These are phyloP conservation scores for Chaetomiaceae sp. DNA, from an alignment of 2,329 filamentous ascomycete genomes.

Conservation along the genomic window DNA sequence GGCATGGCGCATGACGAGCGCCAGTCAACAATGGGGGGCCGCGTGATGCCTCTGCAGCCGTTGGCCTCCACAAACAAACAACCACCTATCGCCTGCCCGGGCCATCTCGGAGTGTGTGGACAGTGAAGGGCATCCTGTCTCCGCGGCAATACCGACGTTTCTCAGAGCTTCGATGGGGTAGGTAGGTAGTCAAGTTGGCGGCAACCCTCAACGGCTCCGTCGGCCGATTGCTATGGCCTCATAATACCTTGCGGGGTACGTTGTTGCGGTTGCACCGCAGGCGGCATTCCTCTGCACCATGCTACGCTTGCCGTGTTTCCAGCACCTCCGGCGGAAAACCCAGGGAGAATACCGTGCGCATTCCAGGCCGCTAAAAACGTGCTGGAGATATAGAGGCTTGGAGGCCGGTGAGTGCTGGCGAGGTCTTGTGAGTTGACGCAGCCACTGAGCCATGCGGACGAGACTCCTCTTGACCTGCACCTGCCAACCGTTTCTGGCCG, in stretches of 20 bases:
- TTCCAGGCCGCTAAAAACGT: background rate
- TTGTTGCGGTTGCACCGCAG: constrained; percentile 24
- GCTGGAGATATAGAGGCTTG: background rate
- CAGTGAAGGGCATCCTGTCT: background rate
- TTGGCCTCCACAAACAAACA: constrained; percentile 9
- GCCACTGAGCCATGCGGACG: constrained; percentile 22
- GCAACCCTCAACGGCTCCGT: constrained; percentile 3
- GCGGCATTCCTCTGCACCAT: constrained; percentile 19
- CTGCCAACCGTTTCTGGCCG: constrained; percentile 24
- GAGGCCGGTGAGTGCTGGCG: constrained; percentile 15
- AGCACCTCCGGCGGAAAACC: too few species aligned
- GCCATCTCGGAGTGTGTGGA: background rate
- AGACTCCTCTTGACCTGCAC: constrained; percentile 23
- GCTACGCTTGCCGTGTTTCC: too few species aligned
- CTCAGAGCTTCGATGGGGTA: background rate
- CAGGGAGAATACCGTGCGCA: too few species aligned
- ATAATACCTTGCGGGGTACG: background rate
- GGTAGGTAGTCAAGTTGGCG: background rate
- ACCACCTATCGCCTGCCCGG: background rate
- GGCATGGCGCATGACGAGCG: constrained; percentile 7
- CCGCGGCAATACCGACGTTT: background rate
- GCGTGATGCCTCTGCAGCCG: constrained; percentile 20
- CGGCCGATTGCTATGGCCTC: background rate
- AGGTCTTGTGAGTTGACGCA: constrained; percentile 18
- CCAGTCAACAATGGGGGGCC: constrained; percentile 11